These are phyloP conservation scores for Penicillium decumbens DNA, from an alignment of 2,329 filamentous ascomycete genomes.

Conservation along the genomic window DNA sequence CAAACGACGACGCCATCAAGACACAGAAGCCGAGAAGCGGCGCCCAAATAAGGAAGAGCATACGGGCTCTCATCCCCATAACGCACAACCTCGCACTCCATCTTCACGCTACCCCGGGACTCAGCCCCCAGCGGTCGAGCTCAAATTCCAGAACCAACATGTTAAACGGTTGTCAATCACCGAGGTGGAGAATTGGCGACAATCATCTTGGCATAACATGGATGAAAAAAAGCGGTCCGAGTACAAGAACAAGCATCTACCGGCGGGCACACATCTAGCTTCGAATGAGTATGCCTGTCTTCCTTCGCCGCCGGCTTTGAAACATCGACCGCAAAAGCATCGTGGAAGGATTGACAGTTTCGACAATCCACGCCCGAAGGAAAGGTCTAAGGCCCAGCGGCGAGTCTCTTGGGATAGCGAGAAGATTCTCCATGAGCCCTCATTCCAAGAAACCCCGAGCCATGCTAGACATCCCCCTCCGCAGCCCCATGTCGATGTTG, in stretches of 20 bases:
- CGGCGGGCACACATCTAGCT: slow-evolving; percentile 30
- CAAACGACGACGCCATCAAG: slow-evolving; percentile 1
- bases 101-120: slow-evolving; percentile 25
- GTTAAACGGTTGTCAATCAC: slow-evolving; percentile 39
- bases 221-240: slow-evolving; percentile 34
- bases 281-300: slow-evolving; percentile 27
- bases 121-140: slow-evolving; percentile 34
- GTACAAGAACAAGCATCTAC: slow-evolving; percentile 30
- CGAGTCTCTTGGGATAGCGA: slow-evolving; percentile 40
- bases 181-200: slow-evolving; percentile 37
- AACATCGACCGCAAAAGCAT: slow-evolving; percentile 40
- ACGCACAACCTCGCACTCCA: slow-evolving; percentile 26
- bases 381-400: slow-evolving; percentile 29
- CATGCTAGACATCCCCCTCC: slow-evolving; percentile 9
- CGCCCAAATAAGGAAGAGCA: slow-evolving; percentile 7
- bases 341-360: slow-evolving; percentile 28
- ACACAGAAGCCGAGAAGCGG: slow-evolving; percentile 5
- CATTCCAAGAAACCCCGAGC: slow-evolving; percentile 10
- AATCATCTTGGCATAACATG: slow-evolving; percentile 27
- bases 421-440: slow-evolving; percentile 30
- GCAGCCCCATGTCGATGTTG: slow-evolving; percentile 9
- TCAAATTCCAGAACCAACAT: slow-evolving; percentile 37
- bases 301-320: slow-evolving; percentile 39
- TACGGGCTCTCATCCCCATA: slow-evolving; percentile 5
- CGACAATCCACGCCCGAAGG: slow-evolving; percentile 14